Percentiles rank a stretch among this genome's conserved stretches.
These are phyloP conservation scores for Quercus parvula DNA, from an alignment of 306 rosid species.

Conservation along the genomic window DNA sequence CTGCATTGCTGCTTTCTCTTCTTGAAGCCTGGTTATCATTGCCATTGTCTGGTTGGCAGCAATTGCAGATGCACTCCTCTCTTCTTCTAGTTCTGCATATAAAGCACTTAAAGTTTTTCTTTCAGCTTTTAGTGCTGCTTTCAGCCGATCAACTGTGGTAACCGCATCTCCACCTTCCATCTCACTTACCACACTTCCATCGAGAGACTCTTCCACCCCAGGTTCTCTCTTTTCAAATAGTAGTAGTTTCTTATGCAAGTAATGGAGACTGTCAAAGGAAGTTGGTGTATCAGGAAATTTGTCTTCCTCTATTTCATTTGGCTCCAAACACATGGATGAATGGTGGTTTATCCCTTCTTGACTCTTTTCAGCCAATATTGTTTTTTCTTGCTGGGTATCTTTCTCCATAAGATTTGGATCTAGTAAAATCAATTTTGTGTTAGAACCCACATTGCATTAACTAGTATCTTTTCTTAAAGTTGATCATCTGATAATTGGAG, in stretches of 20 bases:
- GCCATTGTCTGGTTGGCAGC: conserved; percentile 91
- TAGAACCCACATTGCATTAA: conserved; percentile 16
- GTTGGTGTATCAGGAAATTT: conserved; percentile 56
- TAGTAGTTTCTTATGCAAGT: conserved; percentile 33
- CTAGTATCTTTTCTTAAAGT: not conserved
- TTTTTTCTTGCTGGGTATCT: conserved; percentile 22
- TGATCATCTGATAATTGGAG: not conserved
- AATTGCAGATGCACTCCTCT: conserved; percentile 80
- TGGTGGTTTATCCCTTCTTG: conserved; percentile 29
- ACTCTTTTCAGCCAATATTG: conserved; percentile 17
- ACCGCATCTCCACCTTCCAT: conserved; percentile 45
- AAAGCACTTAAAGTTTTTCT: conserved; percentile 48
- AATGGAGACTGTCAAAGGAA: conserved; percentile 37
- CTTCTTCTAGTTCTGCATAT: conserved; percentile 83
- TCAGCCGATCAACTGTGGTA: conserved; percentile 43
- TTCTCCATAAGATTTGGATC: conserved; percentile 6
- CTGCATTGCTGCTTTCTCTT: conserved; percentile 85
- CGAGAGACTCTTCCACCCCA: conserved; percentile 45
- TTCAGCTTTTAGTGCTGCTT: conserved; percentile 44
- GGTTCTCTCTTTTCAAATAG: conserved; percentile 46
- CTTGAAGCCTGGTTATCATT: conserved; percentile 88
- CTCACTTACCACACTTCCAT: conserved; percentile 54
- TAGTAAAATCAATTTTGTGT: conserved; percentile 13
- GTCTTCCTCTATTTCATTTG: conserved; percentile 48
- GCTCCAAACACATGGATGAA: conserved; percentile 32